These are phyloP conservation scores for Forsythia suspensa DNA, from an alignment of 257 asterid genomes.

Conservation along the genomic window DNA sequence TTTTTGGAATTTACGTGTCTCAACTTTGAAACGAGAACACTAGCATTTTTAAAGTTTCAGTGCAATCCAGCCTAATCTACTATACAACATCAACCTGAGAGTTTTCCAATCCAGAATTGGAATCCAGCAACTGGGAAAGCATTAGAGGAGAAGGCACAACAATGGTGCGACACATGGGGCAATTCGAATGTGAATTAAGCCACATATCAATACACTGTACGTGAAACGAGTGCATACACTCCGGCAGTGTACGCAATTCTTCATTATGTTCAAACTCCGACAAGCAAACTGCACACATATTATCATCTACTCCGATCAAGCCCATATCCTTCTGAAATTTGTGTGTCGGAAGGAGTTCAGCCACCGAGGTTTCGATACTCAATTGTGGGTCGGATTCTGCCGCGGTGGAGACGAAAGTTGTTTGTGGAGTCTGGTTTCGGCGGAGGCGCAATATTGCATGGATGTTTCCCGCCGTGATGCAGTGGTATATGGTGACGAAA, in stretches of 20 bases:
- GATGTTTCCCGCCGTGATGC: slow-evolving; percentile 25
- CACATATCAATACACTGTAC: slow-evolving; percentile 36
- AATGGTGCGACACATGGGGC: slow-evolving; percentile 38
- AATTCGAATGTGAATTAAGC: slow-evolving; percentile 35
- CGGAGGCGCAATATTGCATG: slow-evolving; percentile 7
- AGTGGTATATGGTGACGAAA: slow-evolving; percentile 35
- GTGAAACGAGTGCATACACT: slow-evolving; percentile 35
- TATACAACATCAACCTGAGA: not conserved
- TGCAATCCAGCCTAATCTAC: not conserved
- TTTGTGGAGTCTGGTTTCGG: not conserved
- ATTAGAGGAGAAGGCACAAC: slow-evolving; percentile 29
- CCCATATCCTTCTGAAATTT: slow-evolving; percentile 27
- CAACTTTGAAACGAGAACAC: not conserved
- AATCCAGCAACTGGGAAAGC: slow-evolving; percentile 12
- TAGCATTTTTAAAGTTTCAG: too few species aligned
- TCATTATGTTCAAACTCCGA: slow-evolving; percentile 37
- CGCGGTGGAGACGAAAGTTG: not conserved
- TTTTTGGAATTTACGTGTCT: not conserved
- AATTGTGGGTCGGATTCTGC: not conserved
- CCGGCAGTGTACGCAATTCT: slow-evolving; percentile 34
- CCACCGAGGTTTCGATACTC: slow-evolving; percentile 34
- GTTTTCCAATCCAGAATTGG: not conserved
- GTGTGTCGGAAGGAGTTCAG: slow-evolving; percentile 38
- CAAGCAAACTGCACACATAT: slow-evolving; percentile 31
- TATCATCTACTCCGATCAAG: slow-evolving; percentile 1